Base-by-base conservation (phyloP, 805 yeast species). In the Blastobotrys robertii region DNA sequence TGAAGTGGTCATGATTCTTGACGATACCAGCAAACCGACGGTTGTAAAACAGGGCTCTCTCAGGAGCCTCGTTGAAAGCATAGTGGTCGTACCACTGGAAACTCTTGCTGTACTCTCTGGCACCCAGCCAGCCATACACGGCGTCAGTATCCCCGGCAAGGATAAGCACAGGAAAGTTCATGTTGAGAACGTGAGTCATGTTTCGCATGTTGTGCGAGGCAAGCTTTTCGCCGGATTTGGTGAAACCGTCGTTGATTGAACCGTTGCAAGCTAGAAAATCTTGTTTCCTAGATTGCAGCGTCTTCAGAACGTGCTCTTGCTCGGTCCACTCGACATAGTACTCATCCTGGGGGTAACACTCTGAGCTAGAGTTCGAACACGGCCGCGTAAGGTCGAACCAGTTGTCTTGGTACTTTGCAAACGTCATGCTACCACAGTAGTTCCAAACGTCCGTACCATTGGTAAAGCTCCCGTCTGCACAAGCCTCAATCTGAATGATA, bases 61-160 rank as follows among this genome's bases (percentile, higher is more conserved):
- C 76, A 74, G 78, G 36, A 56, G 63, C 47, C 69, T 56, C 52
- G 35, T 65, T 62, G 56, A 73, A 83, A 38, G 68, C 60, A 3
- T 65, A 68, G 31, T 69, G 65, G 34, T 78, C 74, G 32, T 72
- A 62, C 90, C 92, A 84, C 48, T 70, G 74, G 48, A 84, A 67
- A 48, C 63, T 69, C 58, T 83, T 71, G 11, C 87, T 66, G 90
- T 94, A 85, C 10, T 83, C 92, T 51, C 74, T 76, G 65, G 84
- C 84, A 51, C 95, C 96, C 51, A 86, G 70, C 92, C 95, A 86
- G 68, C 86, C 86, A 65, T 95, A 86, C 57, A 86, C 85, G 63
- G 74, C 86, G 63, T 86, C 96, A 63, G 85, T 83, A 62, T 86
- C 94, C 57, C 96, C 96, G n/a, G 95, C 95, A 54, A 85, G 86